phyloP scores from a whole-genome alignment of 257 asterid species.

The Salvia splendens region DNA sequence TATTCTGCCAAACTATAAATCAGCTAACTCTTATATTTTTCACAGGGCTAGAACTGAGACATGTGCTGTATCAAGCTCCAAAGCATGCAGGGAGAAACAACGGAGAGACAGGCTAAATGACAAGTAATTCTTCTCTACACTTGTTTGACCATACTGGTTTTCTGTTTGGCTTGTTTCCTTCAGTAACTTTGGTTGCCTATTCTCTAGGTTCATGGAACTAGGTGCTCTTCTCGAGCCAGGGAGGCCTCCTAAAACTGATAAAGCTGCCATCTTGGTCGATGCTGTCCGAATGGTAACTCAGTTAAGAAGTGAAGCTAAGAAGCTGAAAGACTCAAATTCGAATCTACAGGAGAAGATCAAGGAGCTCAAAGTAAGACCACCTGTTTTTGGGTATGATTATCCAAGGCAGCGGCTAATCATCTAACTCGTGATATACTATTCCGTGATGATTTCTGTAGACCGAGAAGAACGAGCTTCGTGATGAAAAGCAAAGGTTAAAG shows the following conservation, averaged over 20 bases:
- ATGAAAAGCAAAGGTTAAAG: slow-evolving; percentile 90
- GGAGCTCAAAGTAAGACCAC: slow-evolving; percentile 75
- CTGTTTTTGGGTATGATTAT: neutral
- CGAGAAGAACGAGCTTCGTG: slow-evolving; percentile 90
- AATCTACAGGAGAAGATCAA: slow-evolving; percentile 82
- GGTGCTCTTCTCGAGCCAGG: slow-evolving; percentile 92
- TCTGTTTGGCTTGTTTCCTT: slow-evolving; percentile 28
- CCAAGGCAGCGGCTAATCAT: slow-evolving; percentile 1
- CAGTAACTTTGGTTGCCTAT: slow-evolving; percentile 25
- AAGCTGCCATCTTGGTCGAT: slow-evolving; percentile 82
- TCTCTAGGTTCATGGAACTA: slow-evolving; percentile 71
- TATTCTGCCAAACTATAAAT: slow-evolving; percentile 15
- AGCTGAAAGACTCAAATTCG: slow-evolving; percentile 76
- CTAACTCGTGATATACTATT: neutral
- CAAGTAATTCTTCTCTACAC: slow-evolving; percentile 50
- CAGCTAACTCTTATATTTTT: slow-evolving; percentile 22
- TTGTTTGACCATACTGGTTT: slow-evolving; percentile 22
- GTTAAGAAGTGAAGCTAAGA: slow-evolving; percentile 74
- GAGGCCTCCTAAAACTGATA: slow-evolving; percentile 86
- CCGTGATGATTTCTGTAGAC: slow-evolving; percentile 44
- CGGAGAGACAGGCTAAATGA: slow-evolving; percentile 90
- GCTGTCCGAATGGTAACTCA: slow-evolving; percentile 87
- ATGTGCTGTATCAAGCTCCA: slow-evolving; percentile 69
- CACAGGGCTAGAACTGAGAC: slow-evolving; percentile 65
- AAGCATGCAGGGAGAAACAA: slow-evolving; percentile 91